Evolutionary conservation across 352 stramenopile species (phyloP).

Genomic region (Phytophthora pluvialis): DNA sequence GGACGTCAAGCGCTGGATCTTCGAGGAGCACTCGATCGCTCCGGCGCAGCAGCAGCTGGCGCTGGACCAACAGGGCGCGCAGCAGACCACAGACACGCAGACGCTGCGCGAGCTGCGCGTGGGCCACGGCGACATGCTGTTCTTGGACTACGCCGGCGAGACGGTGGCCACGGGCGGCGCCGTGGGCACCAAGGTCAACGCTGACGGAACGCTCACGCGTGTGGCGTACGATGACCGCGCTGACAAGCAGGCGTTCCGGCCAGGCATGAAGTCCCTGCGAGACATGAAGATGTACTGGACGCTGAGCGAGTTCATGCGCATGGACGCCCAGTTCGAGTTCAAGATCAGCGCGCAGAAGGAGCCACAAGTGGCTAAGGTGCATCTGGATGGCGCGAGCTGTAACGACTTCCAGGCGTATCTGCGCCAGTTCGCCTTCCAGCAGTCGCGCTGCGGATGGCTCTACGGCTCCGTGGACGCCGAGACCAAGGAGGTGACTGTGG

Average conservation of each 20-base stretch:
- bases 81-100: slow-evolving; percentile 46
- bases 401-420: slow-evolving; percentile 93
- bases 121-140: slow-evolving; percentile 84
- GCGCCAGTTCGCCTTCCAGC: slow-evolving; percentile 93
- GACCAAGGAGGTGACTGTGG: slow-evolving; percentile 90
- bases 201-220: slow-evolving; percentile 81
- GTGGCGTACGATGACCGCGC: slow-evolving; percentile 79
- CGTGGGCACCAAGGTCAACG: slow-evolving; percentile 77
- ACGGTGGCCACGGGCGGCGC: slow-evolving; percentile 51
- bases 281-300: slow-evolving; percentile 99
- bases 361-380: slow-evolving; percentile 79
- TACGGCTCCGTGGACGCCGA: slow-evolving; percentile 92
- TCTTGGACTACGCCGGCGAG: slow-evolving; percentile 79
- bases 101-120: slow-evolving; percentile 69
- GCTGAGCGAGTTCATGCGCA: slow-evolving; percentile 96
- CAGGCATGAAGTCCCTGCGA: slow-evolving; percentile 94
- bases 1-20: slow-evolving; percentile 82
- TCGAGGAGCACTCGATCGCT: slow-evolving; percentile 71
- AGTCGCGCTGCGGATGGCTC: slow-evolving; percentile 94
- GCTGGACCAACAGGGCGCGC: slow-evolving; percentile 57
- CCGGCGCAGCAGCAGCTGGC: slow-evolving; percentile 55
- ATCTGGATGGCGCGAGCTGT: slow-evolving; percentile 89
- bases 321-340: slow-evolving; percentile 98
- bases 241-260: slow-evolving; percentile 92
- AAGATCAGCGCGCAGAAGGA: slow-evolving; percentile 96